Evolutionary conservation across 2,329 filamentous ascomycete species (phyloP), one percentile per base, ranked within the genome.

Genomic region (Fusarium anguioides): DNA sequence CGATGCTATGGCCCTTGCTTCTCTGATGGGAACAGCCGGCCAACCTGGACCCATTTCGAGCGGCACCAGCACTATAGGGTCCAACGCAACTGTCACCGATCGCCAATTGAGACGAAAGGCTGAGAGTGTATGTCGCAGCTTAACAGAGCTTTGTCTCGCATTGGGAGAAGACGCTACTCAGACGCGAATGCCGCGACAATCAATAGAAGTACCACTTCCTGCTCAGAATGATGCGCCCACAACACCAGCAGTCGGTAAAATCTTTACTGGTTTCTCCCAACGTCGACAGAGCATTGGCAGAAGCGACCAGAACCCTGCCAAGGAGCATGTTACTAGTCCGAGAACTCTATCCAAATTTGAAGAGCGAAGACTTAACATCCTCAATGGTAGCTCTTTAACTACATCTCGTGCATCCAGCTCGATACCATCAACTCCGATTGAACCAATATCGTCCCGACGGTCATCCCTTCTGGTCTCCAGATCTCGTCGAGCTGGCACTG

Each of bases 71-170:
- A 82, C 85, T 48, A 86, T 89, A 58, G 87, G 89, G 27, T 79
- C 81, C 31, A 78, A 79, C 48, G 78, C 80, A 14, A 82, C 82
- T 1, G 79, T 89, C 12, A 90, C 92, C 2, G 95, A 99, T 75
- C 88, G 96, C 48, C 93, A 97, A 75, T 84, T 97, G 17, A 89
- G 94, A 46, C 89, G 95, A 64, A 97, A 97, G 78, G 93, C 93
- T 26, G 95, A 99, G 75, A 94, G 91, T 74, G 89, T 99, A 75
- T 98, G 96, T 76, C 91, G 95, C 52, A 96, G 92, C 74, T 81
- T 99, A 68, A 98, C 95, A 0, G 96, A 99, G 77, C 84, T 99
- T 8, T 97, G 93, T 75, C 86, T 99, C 55, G 92, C 94, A 1
- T 81, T 99, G 52, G 89, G 89, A 27, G 91, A 92, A 65, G 86